Evolutionary conservation across 495 filamentous ascomycete species (phyloP).

Genomic region (Clavariopsis aquatica): DNA sequence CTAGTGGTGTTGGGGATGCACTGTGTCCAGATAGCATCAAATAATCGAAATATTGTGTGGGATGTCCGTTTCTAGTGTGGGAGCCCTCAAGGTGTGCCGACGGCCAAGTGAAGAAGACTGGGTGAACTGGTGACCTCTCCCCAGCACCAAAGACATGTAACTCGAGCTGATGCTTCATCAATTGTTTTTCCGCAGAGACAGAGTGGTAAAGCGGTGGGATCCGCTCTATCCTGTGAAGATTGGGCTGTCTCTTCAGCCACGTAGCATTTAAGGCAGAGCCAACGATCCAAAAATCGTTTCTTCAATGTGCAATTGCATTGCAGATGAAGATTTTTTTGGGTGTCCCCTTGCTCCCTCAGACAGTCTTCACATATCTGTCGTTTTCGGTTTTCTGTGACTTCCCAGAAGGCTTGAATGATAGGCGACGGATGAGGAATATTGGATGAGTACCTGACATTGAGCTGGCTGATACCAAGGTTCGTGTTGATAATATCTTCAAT

Average conservation of each 20-base stretch:
- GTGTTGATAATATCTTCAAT: constrained; percentile 20
- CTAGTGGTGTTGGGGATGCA: no score
- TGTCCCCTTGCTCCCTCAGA: not conserved
- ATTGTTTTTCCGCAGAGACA: not conserved
- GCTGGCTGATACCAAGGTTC: constrained; percentile 1
- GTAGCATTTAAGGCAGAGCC: constrained; percentile 24
- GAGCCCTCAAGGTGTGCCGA: not conserved
- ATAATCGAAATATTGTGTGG: not conserved
- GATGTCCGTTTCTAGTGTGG: not conserved
- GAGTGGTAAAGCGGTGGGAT: not conserved
- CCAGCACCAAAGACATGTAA: constrained; percentile 7
- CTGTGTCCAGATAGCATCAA: no score
- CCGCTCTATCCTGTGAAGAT: not conserved
- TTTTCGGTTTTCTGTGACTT: constrained; percentile 15
- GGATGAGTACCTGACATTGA: not conserved
- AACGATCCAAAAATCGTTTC: constrained; percentile 21
- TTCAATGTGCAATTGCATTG: constrained; percentile 18
- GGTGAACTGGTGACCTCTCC: not conserved
- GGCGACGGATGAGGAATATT: constrained; percentile 9
- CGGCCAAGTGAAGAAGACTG: not conserved
- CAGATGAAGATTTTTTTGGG: not conserved
- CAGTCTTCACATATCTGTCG: constrained; percentile 11
- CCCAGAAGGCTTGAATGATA: constrained; percentile 19
- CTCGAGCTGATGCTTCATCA: not conserved
- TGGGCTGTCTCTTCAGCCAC: constrained; percentile 7